Base-by-base conservation (phyloP, 495 filamentous ascomycete species). In the Penicillium cinerascens region DNA sequence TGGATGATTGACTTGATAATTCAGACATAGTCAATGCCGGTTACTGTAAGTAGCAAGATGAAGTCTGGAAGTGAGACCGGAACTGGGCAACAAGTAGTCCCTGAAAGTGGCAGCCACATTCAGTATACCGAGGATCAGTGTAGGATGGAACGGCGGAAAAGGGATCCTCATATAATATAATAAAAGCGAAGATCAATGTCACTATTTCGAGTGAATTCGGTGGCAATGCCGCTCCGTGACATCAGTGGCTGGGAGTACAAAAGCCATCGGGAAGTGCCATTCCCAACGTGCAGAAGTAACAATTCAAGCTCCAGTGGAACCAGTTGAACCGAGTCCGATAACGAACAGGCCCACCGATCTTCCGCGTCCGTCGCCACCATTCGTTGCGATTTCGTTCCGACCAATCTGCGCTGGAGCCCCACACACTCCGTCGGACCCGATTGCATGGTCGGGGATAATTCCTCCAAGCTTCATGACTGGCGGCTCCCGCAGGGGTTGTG, bases 1-100 rank as follows among this genome's bases (percentile, higher is more conserved):
- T 23, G 20, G 25, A 33, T 17, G 16, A 41, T 17, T 18, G 44
- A 35, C 13, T 26, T 42, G 4, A 33, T 10, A 13, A 33, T 13
- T 33, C 29, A 17, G 56, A 58, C 47, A 59, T 59, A 39, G 16
- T 44, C 4, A 37, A 48, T 23, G 35, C 8, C 33, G 23, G 8
- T 39, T 7, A 17, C 37, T 1, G 15, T 18, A 1, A 17, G 5
- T 39, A 39, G 37, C 18, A 17, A 18, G 4, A 2, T 7, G 1
- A 4, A 2, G 15, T 38, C 36, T 38, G 25, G 22, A 13, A n/a
- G n/a, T 17, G 11, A 20, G 17, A 17, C 2, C 26, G 17, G 21
- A 23, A 42, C 26, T 9, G 18, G 21, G n/a, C 13, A 11, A 22
- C 13, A 11, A 40, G 36, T 0, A 6, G 10, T 33, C 10, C 9